Conservation (phyloP, 805 yeast species). For the Yamadazyma scolyti region DNA sequence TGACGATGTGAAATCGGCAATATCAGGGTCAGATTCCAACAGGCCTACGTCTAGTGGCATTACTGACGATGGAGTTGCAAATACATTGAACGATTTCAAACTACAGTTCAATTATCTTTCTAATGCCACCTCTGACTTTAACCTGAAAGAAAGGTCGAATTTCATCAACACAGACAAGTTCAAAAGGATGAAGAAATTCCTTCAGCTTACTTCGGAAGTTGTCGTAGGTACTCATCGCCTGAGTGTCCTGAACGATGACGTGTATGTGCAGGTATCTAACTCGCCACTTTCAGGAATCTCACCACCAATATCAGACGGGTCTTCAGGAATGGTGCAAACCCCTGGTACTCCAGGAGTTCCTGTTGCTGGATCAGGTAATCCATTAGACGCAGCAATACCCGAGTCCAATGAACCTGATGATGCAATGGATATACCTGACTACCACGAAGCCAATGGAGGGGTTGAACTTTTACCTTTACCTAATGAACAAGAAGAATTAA, state of each 20-base stretch:
- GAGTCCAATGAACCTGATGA: slow-evolving; percentile 15
- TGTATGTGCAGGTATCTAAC: neutral
- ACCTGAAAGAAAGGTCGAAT: slow-evolving; percentile 30
- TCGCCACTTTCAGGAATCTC: slow-evolving; percentile 6
- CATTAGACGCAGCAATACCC: slow-evolving; percentile 14
- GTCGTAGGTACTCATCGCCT: slow-evolving; percentile 75
- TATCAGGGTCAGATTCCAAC: too few relatives aligned
- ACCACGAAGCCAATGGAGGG: slow-evolving; percentile 15
- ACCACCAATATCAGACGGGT: slow-evolving; percentile 5
- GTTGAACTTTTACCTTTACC: slow-evolving; percentile 12
- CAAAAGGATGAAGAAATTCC: slow-evolving; percentile 71
- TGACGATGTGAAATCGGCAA: slow-evolving; percentile 12
- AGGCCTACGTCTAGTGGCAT: neutral
- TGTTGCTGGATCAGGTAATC: slow-evolving; percentile 1
- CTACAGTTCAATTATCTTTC: slow-evolving; percentile 21
- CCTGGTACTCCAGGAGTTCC: neutral
- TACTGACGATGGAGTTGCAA: slow-evolving; percentile 2
- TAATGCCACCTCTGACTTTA: slow-evolving; percentile 14
- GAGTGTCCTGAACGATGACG: slow-evolving; percentile 10
- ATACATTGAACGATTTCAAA: slow-evolving; percentile 15
- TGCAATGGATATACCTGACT: slow-evolving; percentile 22
- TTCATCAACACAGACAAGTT: slow-evolving; percentile 78
- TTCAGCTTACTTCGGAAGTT: slow-evolving; percentile 78
- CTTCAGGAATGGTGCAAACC: slow-evolving; percentile 4
- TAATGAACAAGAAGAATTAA: slow-evolving; percentile 15